Evolutionary conservation across 768 basidiomycete species (phyloP), one percentile per base, ranked within the genome.

Genomic region (Agrocybe pediades): DNA sequence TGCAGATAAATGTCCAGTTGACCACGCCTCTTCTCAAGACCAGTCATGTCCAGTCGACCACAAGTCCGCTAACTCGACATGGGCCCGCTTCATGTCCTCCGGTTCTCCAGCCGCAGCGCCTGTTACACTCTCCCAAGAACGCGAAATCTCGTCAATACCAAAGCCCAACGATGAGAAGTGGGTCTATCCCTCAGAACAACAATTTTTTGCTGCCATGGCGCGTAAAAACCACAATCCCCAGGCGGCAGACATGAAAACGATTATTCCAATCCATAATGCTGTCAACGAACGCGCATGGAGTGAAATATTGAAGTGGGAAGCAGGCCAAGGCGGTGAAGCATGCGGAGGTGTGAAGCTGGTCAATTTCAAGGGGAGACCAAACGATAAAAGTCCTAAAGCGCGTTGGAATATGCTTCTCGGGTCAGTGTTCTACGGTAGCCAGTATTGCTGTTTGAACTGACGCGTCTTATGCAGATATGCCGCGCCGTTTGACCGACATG

Each of bases 161-260:
- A 84, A 86, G 62, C 67, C 74, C 17, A 71, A 77, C 39, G 83
- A 84, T 45, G 80, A 78, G 40, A 88, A 93, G 52, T 99, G 97
- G 97, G 90, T 97, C 44, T 99, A 99, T 71, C 97, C 97, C 20
- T 98, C 96, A 17, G 93, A 98, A 68, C 85, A 90, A n/a, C 96
- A 98, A 72, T 99, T 99, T 79, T 98, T 90, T 71, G 80, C 90
- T n/a, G 96, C 97, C 17, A 95, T 99, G 88, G 83, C 86, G 53
- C 85, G 96, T 54, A 98, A 98, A 74, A 86, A 97, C 62, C 92
- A 97, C 68, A 85, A 88, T 50, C 95, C 95, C 3, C 80, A 86
- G 25, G 81, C 88, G 19, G 67, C 78, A n/a, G 96, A 98, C 73
- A 98, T 98, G 95, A 85, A 82, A 64, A 89, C 92, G 24, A 88